Evolutionary conservation across 768 basidiomycete species (phyloP).

Genomic region (Suillus occidentalis): DNA sequence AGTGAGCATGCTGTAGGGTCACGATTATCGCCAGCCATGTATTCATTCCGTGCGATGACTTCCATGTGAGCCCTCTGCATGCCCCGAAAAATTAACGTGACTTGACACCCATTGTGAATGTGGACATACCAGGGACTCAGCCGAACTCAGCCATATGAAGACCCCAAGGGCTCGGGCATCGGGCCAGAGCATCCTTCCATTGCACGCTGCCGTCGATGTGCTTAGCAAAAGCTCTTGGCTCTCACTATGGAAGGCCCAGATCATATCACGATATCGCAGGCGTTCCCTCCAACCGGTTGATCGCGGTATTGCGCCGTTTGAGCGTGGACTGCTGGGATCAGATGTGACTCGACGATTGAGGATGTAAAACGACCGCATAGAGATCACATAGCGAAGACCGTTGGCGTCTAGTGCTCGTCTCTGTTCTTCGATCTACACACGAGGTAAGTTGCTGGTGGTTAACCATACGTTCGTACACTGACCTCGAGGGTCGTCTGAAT

Average conservation of each 20-base stretch:
- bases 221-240: constrained; percentile 82
- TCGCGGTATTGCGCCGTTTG: constrained; percentile 40
- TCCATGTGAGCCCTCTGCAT: constrained; percentile 82
- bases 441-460: constrained; percentile 6
- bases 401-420: constrained; percentile 88
- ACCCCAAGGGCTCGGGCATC: constrained; percentile 87
- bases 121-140: constrained; percentile 70
- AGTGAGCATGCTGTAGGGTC: constrained; percentile 90
- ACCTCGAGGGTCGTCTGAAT: constrained; percentile 89
- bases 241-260: constrained; percentile 97
- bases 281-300: constrained; percentile 65
- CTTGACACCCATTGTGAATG: neutral
- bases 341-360: constrained; percentile 65
- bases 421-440: constrained; percentile 79
- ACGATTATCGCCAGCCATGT: constrained; percentile 81
- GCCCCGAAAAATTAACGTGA: constrained; percentile 4
- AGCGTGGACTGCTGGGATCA: constrained; percentile 44
- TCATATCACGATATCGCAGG: constrained; percentile 90
- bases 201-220: constrained; percentile 69
- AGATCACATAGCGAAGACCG: constrained; percentile 89
- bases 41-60: constrained; percentile 87
- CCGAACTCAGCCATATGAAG: constrained; percentile 82
- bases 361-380: constrained; percentile 90
- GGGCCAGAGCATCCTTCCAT: constrained; percentile 85
- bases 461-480: constrained; percentile 16